A percentile compares a stretch with the other conserved stretches of the same genome.
Evolutionary conservation across 2,329 filamentous ascomycete species (phyloP).

Genomic region (Hirsutella thompsonii): DNA sequence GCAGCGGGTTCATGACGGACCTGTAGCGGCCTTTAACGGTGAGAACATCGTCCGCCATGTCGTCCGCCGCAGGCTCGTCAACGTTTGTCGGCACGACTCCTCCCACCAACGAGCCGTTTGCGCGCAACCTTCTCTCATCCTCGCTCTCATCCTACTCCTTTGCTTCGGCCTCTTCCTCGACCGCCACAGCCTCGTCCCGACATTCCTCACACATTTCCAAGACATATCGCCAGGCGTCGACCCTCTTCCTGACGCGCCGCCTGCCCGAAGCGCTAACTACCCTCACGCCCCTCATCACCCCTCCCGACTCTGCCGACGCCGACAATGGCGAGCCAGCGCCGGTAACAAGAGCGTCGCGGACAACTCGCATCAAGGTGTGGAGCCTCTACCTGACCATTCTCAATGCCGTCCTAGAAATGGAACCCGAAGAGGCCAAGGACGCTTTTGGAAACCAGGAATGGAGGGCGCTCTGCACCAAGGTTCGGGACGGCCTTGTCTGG

Average conservation of each 20-base stretch:
- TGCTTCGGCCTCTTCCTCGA: conserved; percentile 54
- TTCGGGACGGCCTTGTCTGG: conserved; percentile 86
- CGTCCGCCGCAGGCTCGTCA: conserved; percentile 16
- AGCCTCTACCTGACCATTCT: conserved; percentile 89
- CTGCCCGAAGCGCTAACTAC: conserved; percentile 81
- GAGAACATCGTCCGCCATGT: conserved; percentile 19
- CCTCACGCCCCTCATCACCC: conserved; percentile 68
- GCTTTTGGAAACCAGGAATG: conserved; percentile 78
- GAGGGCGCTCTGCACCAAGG: conserved; percentile 69
- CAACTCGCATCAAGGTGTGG: conserved; percentile 89
- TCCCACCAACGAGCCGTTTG: conserved; percentile 25
- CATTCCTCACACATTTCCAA: conserved; percentile 70
- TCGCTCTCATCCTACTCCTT: conserved; percentile 49
- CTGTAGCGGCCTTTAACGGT: not conserved
- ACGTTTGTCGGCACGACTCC: conserved; percentile 18
- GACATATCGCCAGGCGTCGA: conserved; percentile 86
- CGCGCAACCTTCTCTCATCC: conserved; percentile 42
- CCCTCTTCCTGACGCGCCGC: conserved; percentile 87
- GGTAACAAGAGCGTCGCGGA: conserved; percentile 66
- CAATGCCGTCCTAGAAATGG: conserved; percentile 81
- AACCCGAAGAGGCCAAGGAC: conserved; percentile 78
- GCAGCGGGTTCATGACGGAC: not conserved
- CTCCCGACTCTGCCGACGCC: conserved; percentile 33
- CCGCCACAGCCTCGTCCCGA: conserved; percentile 46
- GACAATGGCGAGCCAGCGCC: conserved; percentile 50